phyloP scores from a whole-genome alignment of 441 rosid genomes.

The Brassica balearica region DNA sequence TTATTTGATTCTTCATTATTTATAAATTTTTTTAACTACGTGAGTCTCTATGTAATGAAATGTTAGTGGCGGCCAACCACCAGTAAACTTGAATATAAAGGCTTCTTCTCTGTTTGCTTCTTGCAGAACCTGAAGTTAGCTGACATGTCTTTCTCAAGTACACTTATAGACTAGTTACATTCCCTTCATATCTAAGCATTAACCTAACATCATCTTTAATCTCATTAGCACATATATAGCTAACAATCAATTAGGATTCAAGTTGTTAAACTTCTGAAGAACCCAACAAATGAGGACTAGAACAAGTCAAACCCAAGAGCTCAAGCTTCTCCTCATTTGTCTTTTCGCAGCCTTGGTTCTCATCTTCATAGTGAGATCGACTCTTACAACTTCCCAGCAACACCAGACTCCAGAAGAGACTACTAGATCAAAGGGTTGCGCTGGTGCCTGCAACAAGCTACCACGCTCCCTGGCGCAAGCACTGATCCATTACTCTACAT shows the following conservation, averaged over 20 bases:
- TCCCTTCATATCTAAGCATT: constrained; percentile 74
- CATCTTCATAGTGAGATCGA: constrained; percentile 64
- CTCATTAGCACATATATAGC: constrained; percentile 12
- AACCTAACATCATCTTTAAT: constrained; percentile 28
- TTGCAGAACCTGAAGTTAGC: constrained; percentile 52
- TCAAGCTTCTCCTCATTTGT: constrained; percentile 66
- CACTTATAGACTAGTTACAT: constrained; percentile 2
- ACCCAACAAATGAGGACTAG: constrained; percentile 62
- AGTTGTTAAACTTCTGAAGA: background rate
- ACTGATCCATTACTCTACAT: background rate
- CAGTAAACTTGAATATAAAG: constrained; percentile 44
- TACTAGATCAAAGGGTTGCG: constrained; percentile 47
- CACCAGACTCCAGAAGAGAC: constrained; percentile 31
- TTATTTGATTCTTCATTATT: constrained; percentile 22
- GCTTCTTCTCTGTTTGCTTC: constrained; percentile 55
- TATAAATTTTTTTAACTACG: background rate
- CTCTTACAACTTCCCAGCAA: constrained; percentile 53
- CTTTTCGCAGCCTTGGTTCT: constrained; percentile 64
- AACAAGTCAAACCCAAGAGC: constrained; percentile 52
- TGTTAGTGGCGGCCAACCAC: constrained; percentile 40
- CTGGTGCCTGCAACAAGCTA: constrained; percentile 58
- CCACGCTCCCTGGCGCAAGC: constrained; percentile 63
- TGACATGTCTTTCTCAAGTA: constrained; percentile 62
- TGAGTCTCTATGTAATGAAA: background rate
- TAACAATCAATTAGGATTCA: background rate